phyloP scores from a whole-genome alignment of 2,329 filamentous ascomycete species.

The Colletotrichum sp. region DNA sequence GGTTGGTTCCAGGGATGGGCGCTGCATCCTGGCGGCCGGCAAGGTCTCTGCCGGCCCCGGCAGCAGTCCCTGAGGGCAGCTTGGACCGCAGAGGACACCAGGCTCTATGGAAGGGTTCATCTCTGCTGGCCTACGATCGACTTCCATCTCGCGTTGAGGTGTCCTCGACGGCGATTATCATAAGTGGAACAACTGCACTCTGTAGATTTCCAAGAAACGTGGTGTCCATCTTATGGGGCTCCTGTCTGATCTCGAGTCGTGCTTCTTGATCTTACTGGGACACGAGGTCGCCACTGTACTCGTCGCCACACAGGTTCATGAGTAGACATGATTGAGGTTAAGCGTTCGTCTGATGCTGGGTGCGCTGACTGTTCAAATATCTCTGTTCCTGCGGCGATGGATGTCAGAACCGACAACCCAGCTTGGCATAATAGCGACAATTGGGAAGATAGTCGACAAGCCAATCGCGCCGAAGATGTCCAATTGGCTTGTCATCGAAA shows the following conservation, averaged over 20 bases:
- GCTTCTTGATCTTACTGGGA: background rate
- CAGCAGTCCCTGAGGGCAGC: background rate
- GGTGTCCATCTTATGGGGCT: background rate
- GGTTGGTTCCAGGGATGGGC: constrained; percentile 1
- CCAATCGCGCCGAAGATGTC: background rate
- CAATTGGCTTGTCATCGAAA: background rate
- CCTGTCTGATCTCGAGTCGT: background rate
- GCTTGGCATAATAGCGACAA: background rate
- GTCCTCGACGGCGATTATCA: background rate
- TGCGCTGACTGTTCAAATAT: background rate
- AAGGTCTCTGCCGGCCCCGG: background rate
- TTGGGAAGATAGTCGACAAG: background rate
- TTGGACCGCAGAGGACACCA: background rate
- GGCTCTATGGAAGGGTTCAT: background rate
- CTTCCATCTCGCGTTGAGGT: background rate
- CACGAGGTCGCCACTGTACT: background rate
- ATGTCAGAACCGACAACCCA: background rate
- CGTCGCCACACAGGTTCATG: background rate
- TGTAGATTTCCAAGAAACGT: background rate
- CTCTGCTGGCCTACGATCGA: background rate
- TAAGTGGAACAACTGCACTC: background rate
- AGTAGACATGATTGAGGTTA: background rate
- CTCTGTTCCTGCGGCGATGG: background rate
- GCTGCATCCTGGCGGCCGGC: constrained; percentile 9
- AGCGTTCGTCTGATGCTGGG: background rate